These are phyloP conservation scores for Pseudogymnoascus sp. DNA, from an alignment of 2,329 filamentous ascomycete genomes.

Conservation along the genomic window DNA sequence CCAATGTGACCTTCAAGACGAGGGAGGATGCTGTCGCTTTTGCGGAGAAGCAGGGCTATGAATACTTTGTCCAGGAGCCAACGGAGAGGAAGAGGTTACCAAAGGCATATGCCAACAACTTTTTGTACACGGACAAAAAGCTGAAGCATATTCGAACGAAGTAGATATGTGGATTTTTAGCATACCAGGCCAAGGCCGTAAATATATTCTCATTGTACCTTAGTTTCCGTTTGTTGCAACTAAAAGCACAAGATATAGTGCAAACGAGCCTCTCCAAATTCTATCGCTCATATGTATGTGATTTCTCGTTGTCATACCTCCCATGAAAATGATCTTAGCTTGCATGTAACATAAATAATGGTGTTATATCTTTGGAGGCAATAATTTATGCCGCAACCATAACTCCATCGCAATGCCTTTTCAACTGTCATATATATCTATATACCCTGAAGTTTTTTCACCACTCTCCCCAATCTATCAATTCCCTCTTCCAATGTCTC, in stretches of 20 bases:
- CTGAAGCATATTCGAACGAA: slow-evolving; percentile 82
- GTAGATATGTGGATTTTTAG: slow-evolving; percentile 36
- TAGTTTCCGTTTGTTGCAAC: background rate
- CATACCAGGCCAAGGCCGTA: background rate
- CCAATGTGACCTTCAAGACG: slow-evolving; percentile 77
- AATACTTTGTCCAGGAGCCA: slow-evolving; percentile 97
- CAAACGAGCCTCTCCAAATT: background rate
- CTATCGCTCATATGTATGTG: background rate
- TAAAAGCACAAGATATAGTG: background rate
- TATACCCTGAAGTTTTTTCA: slow-evolving; percentile 8
- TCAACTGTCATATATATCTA: background rate
- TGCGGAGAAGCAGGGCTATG: slow-evolving; percentile 97
- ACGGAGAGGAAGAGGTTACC: slow-evolving; percentile 78
- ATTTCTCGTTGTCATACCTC: background rate
- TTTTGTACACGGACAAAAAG: slow-evolving; percentile 76
- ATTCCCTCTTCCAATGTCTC: slow-evolving; percentile 48
- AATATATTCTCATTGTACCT: slow-evolving; percentile 7
- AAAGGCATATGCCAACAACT: slow-evolving; percentile 97
- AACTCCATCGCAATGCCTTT: background rate
- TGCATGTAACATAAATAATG: background rate
- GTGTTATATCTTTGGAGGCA: background rate
- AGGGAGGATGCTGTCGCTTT: slow-evolving; percentile 95
- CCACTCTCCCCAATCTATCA: slow-evolving; percentile 34
- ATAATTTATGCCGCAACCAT: background rate
- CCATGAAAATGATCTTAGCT: background rate